Evolutionary conservation across 2,329 filamentous ascomycete genomes (phyloP).

Genomic region (Fusarium sp.): DNA sequence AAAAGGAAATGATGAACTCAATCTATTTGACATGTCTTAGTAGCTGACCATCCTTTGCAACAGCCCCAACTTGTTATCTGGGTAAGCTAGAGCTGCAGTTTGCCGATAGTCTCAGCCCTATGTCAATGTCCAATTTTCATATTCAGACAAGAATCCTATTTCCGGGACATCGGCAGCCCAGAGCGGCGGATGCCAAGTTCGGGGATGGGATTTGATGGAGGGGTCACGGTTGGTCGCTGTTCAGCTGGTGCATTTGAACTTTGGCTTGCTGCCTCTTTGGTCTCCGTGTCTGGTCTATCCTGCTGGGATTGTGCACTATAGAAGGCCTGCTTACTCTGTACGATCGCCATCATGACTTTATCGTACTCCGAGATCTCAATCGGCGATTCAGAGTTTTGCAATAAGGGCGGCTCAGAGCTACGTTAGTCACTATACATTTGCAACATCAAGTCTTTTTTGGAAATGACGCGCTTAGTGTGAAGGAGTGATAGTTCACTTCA

Average conservation of each 20-base stretch:
- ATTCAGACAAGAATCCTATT: not conserved
- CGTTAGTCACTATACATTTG: fast-evolving
- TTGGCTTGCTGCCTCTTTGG: not conserved
- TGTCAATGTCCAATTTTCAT: not conserved
- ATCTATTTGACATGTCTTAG: not conserved
- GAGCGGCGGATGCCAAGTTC: not conserved
- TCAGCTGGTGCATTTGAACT: not conserved
- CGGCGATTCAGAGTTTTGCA: fast-evolving
- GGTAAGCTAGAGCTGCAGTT: not conserved
- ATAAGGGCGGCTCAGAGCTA: fast-evolving
- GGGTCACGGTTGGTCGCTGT: fast-evolving
- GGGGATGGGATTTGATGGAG: fast-evolving
- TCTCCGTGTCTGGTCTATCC: fast-evolving
- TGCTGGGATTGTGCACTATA: no score
- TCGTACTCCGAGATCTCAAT: fast-evolving
- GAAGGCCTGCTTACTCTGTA: no score
- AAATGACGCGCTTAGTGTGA: fast-evolving
- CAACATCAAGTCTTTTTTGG: fast-evolving
- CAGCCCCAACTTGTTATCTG: not conserved
- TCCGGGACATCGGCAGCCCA: fast-evolving
- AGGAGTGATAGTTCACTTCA: fast-evolving
- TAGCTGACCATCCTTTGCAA: fast-evolving
- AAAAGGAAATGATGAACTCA: no score
- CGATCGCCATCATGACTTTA: no score
- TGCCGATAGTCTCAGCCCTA: not conserved